These are phyloP conservation scores for Lachancea dasiensis DNA, from an alignment of 805 yeast species.

Conservation along the genomic window DNA sequence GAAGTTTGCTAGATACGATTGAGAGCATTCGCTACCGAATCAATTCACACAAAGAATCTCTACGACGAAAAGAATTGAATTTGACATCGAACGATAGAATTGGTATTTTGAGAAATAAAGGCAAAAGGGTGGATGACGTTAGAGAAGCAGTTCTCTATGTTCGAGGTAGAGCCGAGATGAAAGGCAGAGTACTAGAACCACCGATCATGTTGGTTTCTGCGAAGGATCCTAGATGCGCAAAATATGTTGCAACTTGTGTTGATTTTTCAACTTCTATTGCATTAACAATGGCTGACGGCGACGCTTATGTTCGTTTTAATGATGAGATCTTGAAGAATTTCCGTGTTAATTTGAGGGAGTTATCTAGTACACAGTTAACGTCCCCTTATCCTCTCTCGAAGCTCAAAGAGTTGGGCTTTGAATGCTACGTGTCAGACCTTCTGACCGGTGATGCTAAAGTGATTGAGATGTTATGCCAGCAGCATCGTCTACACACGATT, in stretches of 20 bases:
- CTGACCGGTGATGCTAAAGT: constrained; percentile 70
- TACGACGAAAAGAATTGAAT: constrained; percentile 33
- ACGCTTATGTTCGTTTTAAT: constrained; percentile 44
- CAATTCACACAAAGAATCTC: constrained; percentile 32
- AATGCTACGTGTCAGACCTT: constrained; percentile 69
- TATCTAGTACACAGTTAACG: constrained; percentile 17
- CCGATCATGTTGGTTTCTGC: constrained; percentile 62
- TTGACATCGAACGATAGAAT: constrained; percentile 47
- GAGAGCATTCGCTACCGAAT: constrained; percentile 39
- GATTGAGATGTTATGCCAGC: constrained; percentile 61
- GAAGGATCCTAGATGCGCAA: constrained; percentile 43
- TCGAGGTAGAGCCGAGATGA: constrained; percentile 35
- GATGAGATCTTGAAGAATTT: constrained; percentile 38
- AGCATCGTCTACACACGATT: constrained; percentile 43
- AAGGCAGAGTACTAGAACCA: constrained; percentile 56
- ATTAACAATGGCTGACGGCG: constrained; percentile 51
- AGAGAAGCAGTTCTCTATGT: constrained; percentile 30
- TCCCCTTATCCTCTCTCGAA: constrained; percentile 31
- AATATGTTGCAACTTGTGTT: constrained; percentile 52
- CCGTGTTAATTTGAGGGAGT: constrained; percentile 55
- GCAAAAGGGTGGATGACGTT: constrained; percentile 29
- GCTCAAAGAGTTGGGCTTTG: constrained; percentile 57
- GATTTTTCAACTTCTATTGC: constrained; percentile 51
- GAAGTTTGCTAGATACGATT: constrained; percentile 35
- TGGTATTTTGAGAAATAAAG: constrained; percentile 36